A percentile compares a stretch with the other conserved stretches of the same genome.
Conservation (phyloP, 2,329 filamentous ascomycete species). For the Pestalotiopsis sp. region DNA sequence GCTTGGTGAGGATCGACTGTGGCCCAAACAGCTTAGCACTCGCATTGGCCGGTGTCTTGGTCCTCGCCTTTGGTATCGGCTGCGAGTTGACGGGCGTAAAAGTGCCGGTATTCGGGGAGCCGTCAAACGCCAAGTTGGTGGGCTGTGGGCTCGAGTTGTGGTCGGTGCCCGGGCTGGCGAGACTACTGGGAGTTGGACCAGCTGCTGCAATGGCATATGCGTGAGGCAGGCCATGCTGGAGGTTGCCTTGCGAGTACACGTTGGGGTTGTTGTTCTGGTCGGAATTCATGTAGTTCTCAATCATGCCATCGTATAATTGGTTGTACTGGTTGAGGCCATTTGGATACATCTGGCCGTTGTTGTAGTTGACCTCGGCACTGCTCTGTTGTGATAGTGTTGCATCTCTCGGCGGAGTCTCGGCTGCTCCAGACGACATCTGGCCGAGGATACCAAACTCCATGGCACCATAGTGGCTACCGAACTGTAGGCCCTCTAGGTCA, state of each 20-base stretch:
- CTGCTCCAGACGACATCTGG: conserved; percentile 90
- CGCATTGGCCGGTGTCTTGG: conserved; percentile 36
- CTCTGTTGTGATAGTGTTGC: conserved; percentile 44
- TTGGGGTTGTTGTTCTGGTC: conserved; percentile 48
- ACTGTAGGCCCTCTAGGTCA: conserved; percentile 90
- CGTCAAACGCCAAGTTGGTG: conserved; percentile 56
- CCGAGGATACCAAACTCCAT: conserved; percentile 95
- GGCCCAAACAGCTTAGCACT: conserved; percentile 40
- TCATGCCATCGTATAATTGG: conserved; percentile 52
- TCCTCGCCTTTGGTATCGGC: conserved; percentile 43
- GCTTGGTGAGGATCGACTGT: conserved; percentile 59
- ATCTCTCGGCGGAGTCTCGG: conserved; percentile 77
- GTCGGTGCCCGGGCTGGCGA: conserved; percentile 67
- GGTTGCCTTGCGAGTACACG: conserved; percentile 58
- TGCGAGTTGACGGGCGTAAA: conserved; percentile 34
- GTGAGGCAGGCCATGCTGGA: conserved; percentile 65
- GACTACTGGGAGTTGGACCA: conserved; percentile 52
- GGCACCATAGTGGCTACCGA: conserved; percentile 94
- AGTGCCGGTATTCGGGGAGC: conserved; percentile 49
- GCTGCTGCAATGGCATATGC: conserved; percentile 67
- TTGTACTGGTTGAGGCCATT: conserved; percentile 53
- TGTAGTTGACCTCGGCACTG: conserved; percentile 41
- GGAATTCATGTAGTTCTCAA: conserved; percentile 56
- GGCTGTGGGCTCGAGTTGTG: conserved; percentile 63
- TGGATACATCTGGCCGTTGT: conserved; percentile 47